Evolutionary conservation across 73 alveolate species (phyloP).

Genomic region (Paramecium sexaurelia): DNA sequence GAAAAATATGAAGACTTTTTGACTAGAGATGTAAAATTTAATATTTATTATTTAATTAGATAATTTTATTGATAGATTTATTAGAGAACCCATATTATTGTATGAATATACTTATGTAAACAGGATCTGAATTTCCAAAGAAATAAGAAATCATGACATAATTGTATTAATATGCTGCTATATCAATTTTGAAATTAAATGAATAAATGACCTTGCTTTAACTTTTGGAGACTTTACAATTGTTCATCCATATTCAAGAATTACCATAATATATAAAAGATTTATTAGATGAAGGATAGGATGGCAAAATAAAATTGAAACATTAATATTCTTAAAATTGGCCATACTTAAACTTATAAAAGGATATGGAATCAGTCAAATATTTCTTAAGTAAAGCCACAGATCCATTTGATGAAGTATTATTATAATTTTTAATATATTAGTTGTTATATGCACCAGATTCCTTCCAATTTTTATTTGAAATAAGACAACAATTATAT

Average conservation of each 20-base stretch:
- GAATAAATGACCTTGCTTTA: neutral
- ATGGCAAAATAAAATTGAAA: neutral
- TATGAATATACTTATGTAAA: neutral
- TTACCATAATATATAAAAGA: neutral
- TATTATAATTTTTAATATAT: neutral
- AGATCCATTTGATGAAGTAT: conserved; percentile 45
- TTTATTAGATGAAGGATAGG: neutral
- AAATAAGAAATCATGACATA: neutral
- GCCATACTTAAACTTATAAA: conserved; percentile 15
- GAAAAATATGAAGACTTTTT: neutral
- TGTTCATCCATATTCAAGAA: neutral
- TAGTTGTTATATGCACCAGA: conserved; percentile 1
- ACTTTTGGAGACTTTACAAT: neutral
- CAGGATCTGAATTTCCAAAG: neutral
- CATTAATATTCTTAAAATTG: neutral
- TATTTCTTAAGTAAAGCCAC: neutral
- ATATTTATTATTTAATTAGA: neutral
- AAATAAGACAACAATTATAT: neutral
- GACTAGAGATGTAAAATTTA: conserved; percentile 18
- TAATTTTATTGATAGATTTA: conserved; percentile 9
- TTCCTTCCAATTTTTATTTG: neutral
- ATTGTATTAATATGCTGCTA: neutral
- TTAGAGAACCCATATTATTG: conserved; percentile 51
- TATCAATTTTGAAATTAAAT: neutral
- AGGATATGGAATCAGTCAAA: neutral